A percentile compares a stretch with the other conserved stretches of the same genome.
Conservation (phyloP, 345 rosid species). For the Eucalyptus coolabah region DNA sequence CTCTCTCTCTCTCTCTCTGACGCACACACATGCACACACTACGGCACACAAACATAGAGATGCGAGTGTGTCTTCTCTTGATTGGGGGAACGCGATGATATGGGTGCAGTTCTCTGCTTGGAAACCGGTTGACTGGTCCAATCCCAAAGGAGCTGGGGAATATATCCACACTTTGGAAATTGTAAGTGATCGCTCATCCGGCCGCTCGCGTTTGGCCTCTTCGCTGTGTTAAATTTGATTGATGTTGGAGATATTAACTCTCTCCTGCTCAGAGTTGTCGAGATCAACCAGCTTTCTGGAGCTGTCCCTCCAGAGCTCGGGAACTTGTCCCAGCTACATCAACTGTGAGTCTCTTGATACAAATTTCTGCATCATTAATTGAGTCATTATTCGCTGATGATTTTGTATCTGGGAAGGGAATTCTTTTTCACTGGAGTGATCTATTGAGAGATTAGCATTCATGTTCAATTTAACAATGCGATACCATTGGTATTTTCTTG, state of each 20-base stretch:
- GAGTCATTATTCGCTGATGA: not conserved
- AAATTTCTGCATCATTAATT: not conserved
- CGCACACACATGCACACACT: too few species aligned
- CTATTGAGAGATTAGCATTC: not conserved
- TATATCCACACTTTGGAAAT: not conserved
- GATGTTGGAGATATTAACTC: not conserved
- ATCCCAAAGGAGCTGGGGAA: not conserved
- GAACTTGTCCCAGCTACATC: not conserved
- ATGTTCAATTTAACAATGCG: accelerated
- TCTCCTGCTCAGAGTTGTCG: not conserved
- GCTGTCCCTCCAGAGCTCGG: not conserved
- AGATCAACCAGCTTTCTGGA: not conserved
- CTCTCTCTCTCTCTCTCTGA: not conserved
- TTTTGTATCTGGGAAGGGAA: not conserved
- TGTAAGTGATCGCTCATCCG: not conserved
- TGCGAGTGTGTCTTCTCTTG: not conserved
- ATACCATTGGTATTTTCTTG: not conserved
- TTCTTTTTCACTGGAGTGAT: not conserved
- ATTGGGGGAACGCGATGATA: not conserved
- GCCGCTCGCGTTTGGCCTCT: not conserved
- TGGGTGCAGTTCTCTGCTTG: not conserved
- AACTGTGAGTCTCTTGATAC: not conserved
- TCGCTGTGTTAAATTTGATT: not conserved
- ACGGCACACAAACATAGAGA: too few species aligned
- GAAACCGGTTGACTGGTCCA: not conserved